phyloP scores from a whole-genome alignment of 2,329 filamentous ascomycete genomes.

The Juglanconis juglandina region DNA sequence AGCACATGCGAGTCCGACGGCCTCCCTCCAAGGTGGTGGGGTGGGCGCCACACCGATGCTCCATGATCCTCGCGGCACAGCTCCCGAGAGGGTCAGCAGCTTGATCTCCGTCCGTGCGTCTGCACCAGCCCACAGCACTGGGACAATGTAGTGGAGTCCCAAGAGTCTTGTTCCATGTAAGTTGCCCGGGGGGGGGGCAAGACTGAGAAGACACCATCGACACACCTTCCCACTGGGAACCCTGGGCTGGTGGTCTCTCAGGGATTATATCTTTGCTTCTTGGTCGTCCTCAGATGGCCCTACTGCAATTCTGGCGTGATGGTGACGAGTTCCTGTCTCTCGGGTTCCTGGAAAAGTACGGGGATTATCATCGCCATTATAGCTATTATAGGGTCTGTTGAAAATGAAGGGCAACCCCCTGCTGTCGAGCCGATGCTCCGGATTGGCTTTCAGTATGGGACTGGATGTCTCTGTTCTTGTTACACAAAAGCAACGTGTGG shows the following conservation, averaged over 20 bases:
- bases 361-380: background rate
- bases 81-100: background rate
- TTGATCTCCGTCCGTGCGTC: background rate
- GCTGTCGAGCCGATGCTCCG: background rate
- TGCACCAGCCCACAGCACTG: background rate
- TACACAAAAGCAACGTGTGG: background rate
- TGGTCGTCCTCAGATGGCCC: background rate
- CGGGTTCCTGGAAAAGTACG: constrained; percentile 1
- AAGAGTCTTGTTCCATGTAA: background rate
- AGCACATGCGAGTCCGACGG: background rate
- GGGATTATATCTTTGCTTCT: background rate
- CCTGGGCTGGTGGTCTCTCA: background rate
- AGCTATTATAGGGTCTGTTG: background rate
- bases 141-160: background rate
- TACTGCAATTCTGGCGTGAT: constrained; percentile 16
- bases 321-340: constrained; percentile 9
- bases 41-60: background rate
- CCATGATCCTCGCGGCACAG: background rate
- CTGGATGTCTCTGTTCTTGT: background rate
- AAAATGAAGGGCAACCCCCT: background rate
- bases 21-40: background rate
- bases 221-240: background rate
- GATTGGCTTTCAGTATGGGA: background rate
- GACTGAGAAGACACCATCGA: background rate
- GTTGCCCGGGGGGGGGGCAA: background rate